phyloP scores from a whole-genome alignment of 768 basidiomycete genomes.

The Russula dissimulans region DNA sequence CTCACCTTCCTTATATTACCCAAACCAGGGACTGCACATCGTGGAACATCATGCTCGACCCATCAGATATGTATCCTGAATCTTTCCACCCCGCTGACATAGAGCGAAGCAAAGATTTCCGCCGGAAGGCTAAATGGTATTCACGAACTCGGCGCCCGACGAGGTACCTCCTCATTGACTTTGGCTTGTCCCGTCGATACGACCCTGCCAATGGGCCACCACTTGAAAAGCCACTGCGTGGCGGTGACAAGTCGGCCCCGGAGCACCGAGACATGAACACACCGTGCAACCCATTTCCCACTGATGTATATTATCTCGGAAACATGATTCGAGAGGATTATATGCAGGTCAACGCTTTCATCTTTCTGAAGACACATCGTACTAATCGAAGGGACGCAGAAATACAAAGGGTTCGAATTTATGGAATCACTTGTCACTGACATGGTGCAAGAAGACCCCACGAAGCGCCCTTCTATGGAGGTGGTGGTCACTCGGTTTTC shows the following conservation, averaged over 20 bases:
- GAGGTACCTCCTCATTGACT: too few relatives aligned
- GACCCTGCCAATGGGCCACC: neutral
- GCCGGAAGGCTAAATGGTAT: conserved; percentile 2
- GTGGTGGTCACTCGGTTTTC: too few relatives aligned
- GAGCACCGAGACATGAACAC: conserved; percentile 13
- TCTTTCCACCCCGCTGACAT: conserved; percentile 9
- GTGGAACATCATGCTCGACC: conserved; percentile 12
- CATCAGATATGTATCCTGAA: conserved; percentile 9
- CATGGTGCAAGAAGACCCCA: conserved; percentile 26
- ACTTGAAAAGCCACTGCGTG: conserved; percentile 15
- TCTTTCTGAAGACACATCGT: neutral
- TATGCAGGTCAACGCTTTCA: neutral
- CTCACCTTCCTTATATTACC: neutral
- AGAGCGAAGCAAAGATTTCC: neutral
- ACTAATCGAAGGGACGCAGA: neutral
- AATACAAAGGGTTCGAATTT: neutral
- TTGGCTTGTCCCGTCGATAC: too few relatives aligned
- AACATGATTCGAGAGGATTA: conserved; percentile 18
- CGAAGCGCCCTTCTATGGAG: too few relatives aligned
- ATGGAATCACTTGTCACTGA: conserved; percentile 18
- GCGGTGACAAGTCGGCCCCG: conserved; percentile 23
- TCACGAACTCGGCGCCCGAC: conserved; percentile 19
- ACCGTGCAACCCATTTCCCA: conserved; percentile 20
- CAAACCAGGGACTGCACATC: conserved; percentile 2
- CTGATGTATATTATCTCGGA: conserved; percentile 23